phyloP scores from a whole-genome alignment of 176 grass and related monocot genomes.

The Hordeum vulgare region DNA sequence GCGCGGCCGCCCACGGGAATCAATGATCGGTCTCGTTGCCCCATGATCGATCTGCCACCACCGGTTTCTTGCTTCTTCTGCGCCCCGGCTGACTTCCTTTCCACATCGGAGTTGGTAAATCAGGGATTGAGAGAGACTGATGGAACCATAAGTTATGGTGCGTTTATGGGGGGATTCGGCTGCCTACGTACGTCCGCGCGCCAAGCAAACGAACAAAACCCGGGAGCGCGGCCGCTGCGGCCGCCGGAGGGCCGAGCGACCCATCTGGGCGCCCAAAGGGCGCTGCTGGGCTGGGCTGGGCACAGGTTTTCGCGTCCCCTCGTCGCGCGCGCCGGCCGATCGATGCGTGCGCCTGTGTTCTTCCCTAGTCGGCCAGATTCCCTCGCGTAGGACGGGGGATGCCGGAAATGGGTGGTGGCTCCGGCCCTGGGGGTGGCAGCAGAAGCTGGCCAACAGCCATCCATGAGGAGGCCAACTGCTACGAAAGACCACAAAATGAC shows the following conservation, averaged over 20 bases:
- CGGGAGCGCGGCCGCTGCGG: background rate
- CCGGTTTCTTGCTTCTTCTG: background rate
- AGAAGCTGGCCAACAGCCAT: too few relatives aligned
- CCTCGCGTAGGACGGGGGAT: too few relatives aligned
- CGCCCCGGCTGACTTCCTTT: background rate
- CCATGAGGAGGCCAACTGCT: too few relatives aligned
- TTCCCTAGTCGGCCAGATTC: too few relatives aligned
- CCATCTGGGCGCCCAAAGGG: conserved; percentile 31
- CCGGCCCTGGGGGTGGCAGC: too few relatives aligned
- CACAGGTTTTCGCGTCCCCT: background rate
- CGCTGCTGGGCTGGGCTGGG: background rate
- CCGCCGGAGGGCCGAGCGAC: conserved; percentile 26
- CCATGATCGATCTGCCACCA: background rate
- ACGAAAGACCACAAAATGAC: too few relatives aligned
- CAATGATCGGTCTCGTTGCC: background rate
- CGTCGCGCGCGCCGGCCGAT: background rate
- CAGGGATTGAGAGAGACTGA: background rate
- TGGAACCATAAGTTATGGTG: background rate
- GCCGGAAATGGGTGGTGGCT: too few relatives aligned
- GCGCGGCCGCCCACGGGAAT: conserved; percentile 10
- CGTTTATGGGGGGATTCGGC: background rate
- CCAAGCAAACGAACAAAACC: background rate
- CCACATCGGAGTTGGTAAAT: background rate
- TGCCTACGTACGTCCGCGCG: background rate
- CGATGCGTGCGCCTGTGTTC: background rate